A percentile compares a stretch with the other conserved stretches of the same genome.
phyloP scores from a whole-genome alignment of 176 grass and related monocot species.

The Musa itinerans region DNA sequence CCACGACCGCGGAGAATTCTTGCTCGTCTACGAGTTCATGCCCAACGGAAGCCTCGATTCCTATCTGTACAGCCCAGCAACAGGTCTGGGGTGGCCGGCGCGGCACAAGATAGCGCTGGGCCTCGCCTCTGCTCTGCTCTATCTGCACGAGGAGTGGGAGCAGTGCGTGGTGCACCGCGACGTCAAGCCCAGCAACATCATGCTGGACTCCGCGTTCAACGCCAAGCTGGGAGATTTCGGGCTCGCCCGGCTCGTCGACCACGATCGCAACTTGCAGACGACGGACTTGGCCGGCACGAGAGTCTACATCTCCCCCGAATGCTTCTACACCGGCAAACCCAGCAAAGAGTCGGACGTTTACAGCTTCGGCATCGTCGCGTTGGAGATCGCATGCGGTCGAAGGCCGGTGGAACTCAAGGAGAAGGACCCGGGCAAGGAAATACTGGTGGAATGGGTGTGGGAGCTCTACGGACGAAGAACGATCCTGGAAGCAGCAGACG shows the following conservation, averaged over 20 bases:
- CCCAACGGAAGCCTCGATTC: slow-evolving; percentile 77
- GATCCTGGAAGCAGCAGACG: slow-evolving; percentile 47
- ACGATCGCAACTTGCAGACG: slow-evolving; percentile 36
- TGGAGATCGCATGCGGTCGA: slow-evolving; percentile 62
- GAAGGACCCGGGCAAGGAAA: slow-evolving; percentile 28
- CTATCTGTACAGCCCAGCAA: slow-evolving; percentile 45
- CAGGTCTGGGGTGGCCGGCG: slow-evolving; percentile 34
- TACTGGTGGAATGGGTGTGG: slow-evolving; percentile 56
- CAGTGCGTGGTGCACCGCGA: slow-evolving; percentile 68
- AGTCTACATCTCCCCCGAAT: slow-evolving; percentile 67
- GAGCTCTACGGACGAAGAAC: slow-evolving; percentile 50
- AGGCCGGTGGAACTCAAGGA: slow-evolving; percentile 33
- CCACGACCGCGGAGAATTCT: slow-evolving; percentile 67
- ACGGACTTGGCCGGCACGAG: slow-evolving; percentile 55
- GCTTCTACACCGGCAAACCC: slow-evolving; percentile 48
- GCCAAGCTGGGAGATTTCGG: slow-evolving; percentile 75
- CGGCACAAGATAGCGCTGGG: slow-evolving; percentile 45
- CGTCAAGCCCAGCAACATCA: slow-evolving; percentile 71
- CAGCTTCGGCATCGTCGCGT: slow-evolving; percentile 54
- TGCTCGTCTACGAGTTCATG: slow-evolving; percentile 78
- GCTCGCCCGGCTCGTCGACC: slow-evolving; percentile 52
- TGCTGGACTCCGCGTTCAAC: slow-evolving; percentile 60
- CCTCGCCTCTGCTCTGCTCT: slow-evolving; percentile 62
- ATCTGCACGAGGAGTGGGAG: slow-evolving; percentile 67
- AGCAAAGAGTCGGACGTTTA: slow-evolving; percentile 51